Evolutionary conservation across 768 basidiomycete genomes (phyloP).

Genomic region (Leccinum boreale): DNA sequence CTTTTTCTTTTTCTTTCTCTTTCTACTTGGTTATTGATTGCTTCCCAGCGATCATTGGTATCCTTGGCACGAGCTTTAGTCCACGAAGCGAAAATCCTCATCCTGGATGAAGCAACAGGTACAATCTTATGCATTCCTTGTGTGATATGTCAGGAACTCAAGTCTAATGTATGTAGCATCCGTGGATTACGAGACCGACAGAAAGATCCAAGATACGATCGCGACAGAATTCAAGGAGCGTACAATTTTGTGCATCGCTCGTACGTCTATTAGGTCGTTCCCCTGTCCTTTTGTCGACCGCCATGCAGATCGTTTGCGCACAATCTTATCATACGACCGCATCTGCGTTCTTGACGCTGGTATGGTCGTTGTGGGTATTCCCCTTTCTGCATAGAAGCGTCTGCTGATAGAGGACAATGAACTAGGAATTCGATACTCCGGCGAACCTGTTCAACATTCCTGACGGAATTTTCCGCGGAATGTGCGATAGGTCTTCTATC

Average conservation of each 20-base stretch:
- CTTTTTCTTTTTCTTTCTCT: background rate
- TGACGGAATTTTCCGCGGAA: constrained; percentile 74
- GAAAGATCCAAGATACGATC: constrained; percentile 90
- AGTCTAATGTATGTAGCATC: constrained; percentile 45
- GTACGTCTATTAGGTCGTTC: constrained; percentile 39
- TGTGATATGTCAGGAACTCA: background rate
- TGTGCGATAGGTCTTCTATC: constrained; percentile 85
- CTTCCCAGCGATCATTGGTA: constrained; percentile 71
- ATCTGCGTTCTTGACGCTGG: constrained; percentile 88
- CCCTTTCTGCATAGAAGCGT: background rate
- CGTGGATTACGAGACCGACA: constrained; percentile 86
- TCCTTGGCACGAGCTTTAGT: constrained; percentile 88
- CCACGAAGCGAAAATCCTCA: constrained; percentile 77
- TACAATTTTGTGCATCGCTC: constrained; percentile 85
- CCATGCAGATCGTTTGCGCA: constrained; percentile 69
- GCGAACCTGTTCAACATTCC: constrained; percentile 52
- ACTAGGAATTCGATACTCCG: constrained; percentile 80
- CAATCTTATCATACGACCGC: constrained; percentile 85
- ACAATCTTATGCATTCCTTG: background rate
- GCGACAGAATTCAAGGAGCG: constrained; percentile 77
- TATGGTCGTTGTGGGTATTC: constrained; percentile 55
- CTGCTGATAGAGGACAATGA: background rate
- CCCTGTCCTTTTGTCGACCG: background rate
- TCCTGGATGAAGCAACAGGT: constrained; percentile 90
- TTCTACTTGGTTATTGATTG: constrained; percentile 23